Evolutionary conservation across 208 protist species (phyloP).

Genomic region (Crithidia sp.): DNA sequence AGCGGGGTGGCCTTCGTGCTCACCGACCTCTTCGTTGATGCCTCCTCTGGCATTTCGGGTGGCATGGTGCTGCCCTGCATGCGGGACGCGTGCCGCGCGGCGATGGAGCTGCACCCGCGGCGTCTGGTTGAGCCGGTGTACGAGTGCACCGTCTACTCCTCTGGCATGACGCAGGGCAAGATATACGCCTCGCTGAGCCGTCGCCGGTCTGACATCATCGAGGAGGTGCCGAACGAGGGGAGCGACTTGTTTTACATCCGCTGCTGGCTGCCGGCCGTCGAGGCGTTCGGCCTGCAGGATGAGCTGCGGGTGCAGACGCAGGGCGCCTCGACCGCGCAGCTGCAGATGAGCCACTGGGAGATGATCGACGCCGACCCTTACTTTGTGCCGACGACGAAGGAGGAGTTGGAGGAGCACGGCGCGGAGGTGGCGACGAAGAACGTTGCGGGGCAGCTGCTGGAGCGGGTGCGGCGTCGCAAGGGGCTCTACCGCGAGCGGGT

Average conservation of each 20-base stretch:
- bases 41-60: slow-evolving; percentile 52
- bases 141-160: slow-evolving; percentile 96
- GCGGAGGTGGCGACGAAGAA: slow-evolving; percentile 89
- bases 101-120: slow-evolving; percentile 91
- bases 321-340: slow-evolving; percentile 95
- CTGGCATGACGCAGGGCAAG: slow-evolving; percentile 79
- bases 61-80: slow-evolving; percentile 95
- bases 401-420: slow-evolving; percentile 97
- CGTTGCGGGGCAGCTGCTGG: slow-evolving; percentile 83
- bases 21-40: slow-evolving; percentile 64
- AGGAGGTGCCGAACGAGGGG: slow-evolving; percentile 97
- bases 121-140: slow-evolving; percentile 98
- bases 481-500: slow-evolving; percentile 83
- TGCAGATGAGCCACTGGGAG: slow-evolving; percentile 96
- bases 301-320: slow-evolving; percentile 94
- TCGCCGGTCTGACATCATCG: slow-evolving; percentile 92
- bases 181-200: slow-evolving; percentile 90
- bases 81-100: slow-evolving; percentile 92
- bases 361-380: slow-evolving; percentile 96
- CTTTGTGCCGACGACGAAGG: slow-evolving; percentile 96
- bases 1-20: slow-evolving; percentile 91
- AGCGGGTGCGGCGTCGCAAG: slow-evolving; percentile 88
- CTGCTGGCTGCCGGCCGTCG: slow-evolving; percentile 95
- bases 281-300: slow-evolving; percentile 98
- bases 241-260: slow-evolving; percentile 96